Conservation (phyloP, 768 basidiomycete species). For the Chalciporus chontae region DNA sequence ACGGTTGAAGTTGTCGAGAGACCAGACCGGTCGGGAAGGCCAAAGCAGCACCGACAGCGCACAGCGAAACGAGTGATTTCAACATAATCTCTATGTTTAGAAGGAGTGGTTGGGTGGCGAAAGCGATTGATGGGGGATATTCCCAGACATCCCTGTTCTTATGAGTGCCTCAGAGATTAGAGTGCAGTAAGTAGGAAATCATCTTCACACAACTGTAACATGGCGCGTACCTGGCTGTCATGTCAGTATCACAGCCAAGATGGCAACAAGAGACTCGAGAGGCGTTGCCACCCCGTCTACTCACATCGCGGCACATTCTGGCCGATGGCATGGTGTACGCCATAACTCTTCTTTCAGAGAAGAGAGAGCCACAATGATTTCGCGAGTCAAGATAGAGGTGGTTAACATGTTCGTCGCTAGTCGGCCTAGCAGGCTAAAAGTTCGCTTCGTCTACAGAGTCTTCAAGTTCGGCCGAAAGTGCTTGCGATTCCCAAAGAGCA, state of each 20-base stretch:
- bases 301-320: constrained; percentile 1
- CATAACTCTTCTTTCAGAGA: too few relatives aligned
- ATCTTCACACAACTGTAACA: too few relatives aligned
- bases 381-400: too few relatives aligned
- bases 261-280: not conserved
- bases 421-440: too few relatives aligned
- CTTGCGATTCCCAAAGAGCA: too few relatives aligned
- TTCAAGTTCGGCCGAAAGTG: too few relatives aligned
- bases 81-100: not conserved
- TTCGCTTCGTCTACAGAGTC: too few relatives aligned
- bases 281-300: not conserved
- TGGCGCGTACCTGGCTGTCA: not conserved
- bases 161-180: not conserved
- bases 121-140: not conserved
- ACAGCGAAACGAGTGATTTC: too few relatives aligned
- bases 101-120: too few relatives aligned
- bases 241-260: not conserved
- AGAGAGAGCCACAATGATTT: not conserved
- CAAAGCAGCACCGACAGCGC: not conserved
- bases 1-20: not conserved
- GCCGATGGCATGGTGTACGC: too few relatives aligned
- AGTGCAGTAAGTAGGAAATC: too few relatives aligned
- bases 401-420: too few relatives aligned
- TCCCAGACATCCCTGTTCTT: not conserved
- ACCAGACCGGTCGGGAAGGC: not conserved